These are phyloP conservation scores for Collybia sordida DNA, from an alignment of 768 basidiomycete species.

Conservation along the genomic window DNA sequence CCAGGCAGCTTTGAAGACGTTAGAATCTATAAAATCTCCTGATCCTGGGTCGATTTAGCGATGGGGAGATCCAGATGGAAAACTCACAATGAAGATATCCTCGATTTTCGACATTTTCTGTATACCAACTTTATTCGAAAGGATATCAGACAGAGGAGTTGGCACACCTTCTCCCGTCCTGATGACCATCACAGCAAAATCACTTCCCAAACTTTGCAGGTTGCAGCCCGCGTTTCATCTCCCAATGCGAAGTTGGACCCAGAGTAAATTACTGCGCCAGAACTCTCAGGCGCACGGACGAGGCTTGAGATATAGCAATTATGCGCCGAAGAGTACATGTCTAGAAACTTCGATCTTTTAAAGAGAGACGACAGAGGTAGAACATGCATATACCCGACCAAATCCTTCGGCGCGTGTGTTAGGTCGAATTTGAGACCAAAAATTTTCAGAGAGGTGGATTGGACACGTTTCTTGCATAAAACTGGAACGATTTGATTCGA, in stretches of 20 bases:
- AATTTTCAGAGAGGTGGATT: too few species aligned
- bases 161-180: background rate
- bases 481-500: too few species aligned
- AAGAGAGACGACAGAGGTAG: slow-evolving; percentile 2
- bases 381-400: background rate
- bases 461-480: too few species aligned
- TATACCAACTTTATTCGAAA: background rate
- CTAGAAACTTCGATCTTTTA: slow-evolving; percentile 4
- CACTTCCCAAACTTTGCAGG: background rate
- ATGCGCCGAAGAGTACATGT: background rate
- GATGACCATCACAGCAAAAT: background rate
- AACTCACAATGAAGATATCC: too few species aligned
- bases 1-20: background rate
- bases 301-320: background rate
- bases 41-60: too few species aligned
- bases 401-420: background rate
- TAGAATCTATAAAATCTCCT: background rate
- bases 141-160: background rate
- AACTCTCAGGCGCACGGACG: background rate
- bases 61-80: too few species aligned
- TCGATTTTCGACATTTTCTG: too few species aligned
- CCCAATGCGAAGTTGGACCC: background rate
- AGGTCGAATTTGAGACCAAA: too few species aligned
- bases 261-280: background rate
- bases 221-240: background rate